Percentiles rank a stretch among this genome's conserved stretches.
Evolutionary conservation across 2,329 filamentous ascomycete species (phyloP).

Genomic region (Fusarium torulosum): DNA sequence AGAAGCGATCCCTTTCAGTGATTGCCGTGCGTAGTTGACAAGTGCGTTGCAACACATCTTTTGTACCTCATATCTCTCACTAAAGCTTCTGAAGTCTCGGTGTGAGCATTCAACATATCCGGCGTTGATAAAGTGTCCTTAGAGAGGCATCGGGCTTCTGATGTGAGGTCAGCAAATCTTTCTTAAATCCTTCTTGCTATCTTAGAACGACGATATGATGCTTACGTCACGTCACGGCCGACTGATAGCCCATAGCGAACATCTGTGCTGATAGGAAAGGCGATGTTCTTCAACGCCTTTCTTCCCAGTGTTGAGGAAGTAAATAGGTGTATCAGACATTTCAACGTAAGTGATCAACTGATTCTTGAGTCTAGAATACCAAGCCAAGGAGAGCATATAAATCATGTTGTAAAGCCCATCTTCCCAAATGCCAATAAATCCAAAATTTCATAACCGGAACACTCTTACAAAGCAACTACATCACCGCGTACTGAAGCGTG

Average conservation of each 20-base stretch:
- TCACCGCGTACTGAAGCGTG: background rate
- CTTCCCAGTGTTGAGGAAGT: slow-evolving; percentile 13
- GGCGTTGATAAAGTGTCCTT: background rate
- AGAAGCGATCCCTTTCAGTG: background rate
- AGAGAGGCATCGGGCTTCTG: slow-evolving; percentile 1
- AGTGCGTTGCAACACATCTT: background rate
- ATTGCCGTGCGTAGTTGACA: slow-evolving; percentile 6
- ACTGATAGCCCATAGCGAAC: slow-evolving; percentile 7
- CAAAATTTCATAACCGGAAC: background rate
- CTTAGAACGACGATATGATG: accelerated
- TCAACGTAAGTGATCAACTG: background rate
- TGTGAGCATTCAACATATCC: slow-evolving; percentile 9
- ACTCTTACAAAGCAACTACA: background rate
- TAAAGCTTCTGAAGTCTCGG: slow-evolving; percentile 14
- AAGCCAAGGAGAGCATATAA: background rate
- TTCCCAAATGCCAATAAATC: background rate
- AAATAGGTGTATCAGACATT: slow-evolving; percentile 5
- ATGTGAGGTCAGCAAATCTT: background rate
- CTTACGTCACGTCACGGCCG: slow-evolving; percentile 9
- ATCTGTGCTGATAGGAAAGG: slow-evolving; percentile 13
- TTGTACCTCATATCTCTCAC: background rate
- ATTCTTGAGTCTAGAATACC: background rate
- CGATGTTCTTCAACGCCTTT: slow-evolving; percentile 18
- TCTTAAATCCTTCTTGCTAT: background rate
- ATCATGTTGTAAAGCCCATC: background rate